phyloP scores from a whole-genome alignment of 345 rosid genomes.

The Aquilaria malaccensis region DNA sequence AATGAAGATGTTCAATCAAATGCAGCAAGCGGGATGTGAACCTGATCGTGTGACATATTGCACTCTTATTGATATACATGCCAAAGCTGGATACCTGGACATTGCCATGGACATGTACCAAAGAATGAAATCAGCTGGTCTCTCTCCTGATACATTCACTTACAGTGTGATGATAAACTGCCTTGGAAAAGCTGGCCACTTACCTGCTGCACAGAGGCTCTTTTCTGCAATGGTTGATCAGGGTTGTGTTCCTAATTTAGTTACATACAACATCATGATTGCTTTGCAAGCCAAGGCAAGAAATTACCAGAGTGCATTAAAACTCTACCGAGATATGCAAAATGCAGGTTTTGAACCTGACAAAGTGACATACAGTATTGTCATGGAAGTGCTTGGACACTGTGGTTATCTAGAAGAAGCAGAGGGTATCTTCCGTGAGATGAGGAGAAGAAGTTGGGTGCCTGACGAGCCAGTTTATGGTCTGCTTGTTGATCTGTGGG shows the following conservation, averaged over 20 bases:
- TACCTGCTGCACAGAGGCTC: constrained; percentile 68
- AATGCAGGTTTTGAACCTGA: constrained; percentile 83
- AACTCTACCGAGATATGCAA: constrained; percentile 76
- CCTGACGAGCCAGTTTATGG: constrained; percentile 95
- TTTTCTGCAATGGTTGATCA: constrained; percentile 82
- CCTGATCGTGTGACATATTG: constrained; percentile 94
- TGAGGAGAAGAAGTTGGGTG: constrained; percentile 75
- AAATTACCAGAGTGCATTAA: constrained; percentile 68
- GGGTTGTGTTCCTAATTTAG: constrained; percentile 81
- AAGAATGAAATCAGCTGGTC: constrained; percentile 77
- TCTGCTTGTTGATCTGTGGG: constrained; percentile 91
- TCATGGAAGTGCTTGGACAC: constrained; percentile 97
- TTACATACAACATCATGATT: constrained; percentile 82
- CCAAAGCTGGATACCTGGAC: constrained; percentile 91
- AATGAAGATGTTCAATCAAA: constrained; percentile 59
- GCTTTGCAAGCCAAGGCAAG: constrained; percentile 91
- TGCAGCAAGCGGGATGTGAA: constrained; percentile 69
- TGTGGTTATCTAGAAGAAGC: constrained; percentile 86
- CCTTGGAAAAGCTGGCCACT: constrained; percentile 92
- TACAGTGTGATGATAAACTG: constrained; percentile 92
- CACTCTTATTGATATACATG: constrained; percentile 88
- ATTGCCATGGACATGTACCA: constrained; percentile 79
- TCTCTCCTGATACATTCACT: constrained; percentile 89
- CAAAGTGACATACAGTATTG: constrained; percentile 85
- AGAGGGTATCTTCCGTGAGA: constrained; percentile 69